These are phyloP conservation scores for Emergomyces pasteurianus DNA, from an alignment of 2,329 filamentous ascomycete genomes.

Conservation along the genomic window DNA sequence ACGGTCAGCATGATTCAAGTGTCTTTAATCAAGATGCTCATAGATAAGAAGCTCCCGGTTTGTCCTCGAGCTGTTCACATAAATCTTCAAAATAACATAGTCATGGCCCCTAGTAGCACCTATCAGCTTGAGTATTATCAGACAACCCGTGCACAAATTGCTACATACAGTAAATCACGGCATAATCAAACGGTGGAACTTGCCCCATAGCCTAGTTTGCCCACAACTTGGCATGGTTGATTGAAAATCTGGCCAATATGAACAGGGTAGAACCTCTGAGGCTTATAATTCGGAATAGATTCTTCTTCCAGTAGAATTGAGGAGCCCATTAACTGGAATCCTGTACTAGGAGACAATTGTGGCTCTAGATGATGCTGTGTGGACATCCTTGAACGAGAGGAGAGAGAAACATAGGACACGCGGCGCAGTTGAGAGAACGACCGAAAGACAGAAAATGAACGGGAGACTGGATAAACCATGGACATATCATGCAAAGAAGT, in stretches of 20 bases:
- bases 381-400: not conserved
- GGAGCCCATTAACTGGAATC: slow-evolving; percentile 2
- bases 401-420: no score
- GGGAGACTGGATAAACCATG: no score
- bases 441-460: not conserved
- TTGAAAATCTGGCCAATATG: slow-evolving; percentile 7
- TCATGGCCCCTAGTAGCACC: not conserved
- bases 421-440: not conserved
- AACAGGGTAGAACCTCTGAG: slow-evolving; percentile 7
- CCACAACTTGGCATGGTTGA: slow-evolving; percentile 11
- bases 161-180: not conserved
- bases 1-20: slow-evolving; percentile 10
- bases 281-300: slow-evolving; percentile 5
- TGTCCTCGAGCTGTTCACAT: not conserved
- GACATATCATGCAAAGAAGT: no score
- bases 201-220: slow-evolving; percentile 15
- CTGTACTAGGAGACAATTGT: not conserved
- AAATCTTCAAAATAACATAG: slow-evolving; percentile 1
- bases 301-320: slow-evolving; percentile 9
- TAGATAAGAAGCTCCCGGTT: slow-evolving; percentile 13
- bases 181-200: slow-evolving; percentile 6
- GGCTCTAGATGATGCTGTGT: not conserved
- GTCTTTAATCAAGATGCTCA: slow-evolving; percentile 6
- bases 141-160: slow-evolving; percentile 19
- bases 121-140: not conserved